Evolutionary conservation across 2,329 filamentous ascomycete genomes (phyloP).

Genomic region (Botrytis hyacinthi): DNA sequence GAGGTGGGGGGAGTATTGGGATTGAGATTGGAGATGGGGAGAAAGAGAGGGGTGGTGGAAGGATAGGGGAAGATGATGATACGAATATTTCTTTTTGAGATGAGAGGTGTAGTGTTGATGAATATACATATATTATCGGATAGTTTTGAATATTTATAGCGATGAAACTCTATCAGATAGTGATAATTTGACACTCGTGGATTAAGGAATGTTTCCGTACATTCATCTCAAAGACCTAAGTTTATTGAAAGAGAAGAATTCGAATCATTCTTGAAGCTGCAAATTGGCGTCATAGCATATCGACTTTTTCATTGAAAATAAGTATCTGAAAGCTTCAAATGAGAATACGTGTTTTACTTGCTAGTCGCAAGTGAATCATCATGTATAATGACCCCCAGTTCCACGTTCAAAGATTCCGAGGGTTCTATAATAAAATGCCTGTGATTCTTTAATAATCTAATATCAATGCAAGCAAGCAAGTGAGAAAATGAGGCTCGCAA

Average conservation of each 20-base stretch:
- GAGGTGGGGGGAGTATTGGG: background rate
- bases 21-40: background rate
- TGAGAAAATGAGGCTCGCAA: too few species aligned
- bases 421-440: too few species aligned
- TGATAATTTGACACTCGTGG: too few species aligned
- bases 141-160: rapidly evolving
- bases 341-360: background rate
- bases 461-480: too few species aligned
- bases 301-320: too few species aligned
- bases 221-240: too few species aligned
- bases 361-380: background rate
- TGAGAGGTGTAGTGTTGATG: background rate
- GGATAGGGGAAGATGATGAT: background rate
- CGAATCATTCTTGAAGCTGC: too few species aligned
- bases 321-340: too few species aligned
- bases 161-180: background rate
- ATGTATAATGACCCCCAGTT: background rate
- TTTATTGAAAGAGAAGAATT: background rate
- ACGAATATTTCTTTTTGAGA: background rate
- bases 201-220: too few species aligned
- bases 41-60: background rate
- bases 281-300: too few species aligned
- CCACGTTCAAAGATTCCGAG: too few species aligned
- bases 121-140: background rate
- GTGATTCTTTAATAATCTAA: too few species aligned